These are phyloP conservation scores for Backusella westeae DNA, from an alignment of 192 early-diverging fungal genomes.

Conservation along the genomic window DNA sequence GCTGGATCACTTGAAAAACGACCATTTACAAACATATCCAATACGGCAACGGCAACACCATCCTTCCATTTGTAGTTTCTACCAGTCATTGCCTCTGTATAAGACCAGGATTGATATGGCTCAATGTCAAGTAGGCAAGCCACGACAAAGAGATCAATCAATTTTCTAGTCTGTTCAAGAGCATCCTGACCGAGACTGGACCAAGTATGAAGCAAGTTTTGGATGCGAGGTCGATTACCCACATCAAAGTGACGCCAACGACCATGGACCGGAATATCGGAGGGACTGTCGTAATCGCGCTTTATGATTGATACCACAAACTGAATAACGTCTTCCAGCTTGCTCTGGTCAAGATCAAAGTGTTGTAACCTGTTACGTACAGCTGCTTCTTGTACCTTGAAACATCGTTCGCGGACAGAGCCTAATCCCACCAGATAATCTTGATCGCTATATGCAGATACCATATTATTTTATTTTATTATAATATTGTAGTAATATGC, in stretches of 20 bases:
- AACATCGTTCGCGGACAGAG: conserved; percentile 73
- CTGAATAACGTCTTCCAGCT: conserved; percentile 67
- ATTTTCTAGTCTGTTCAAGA: conserved; percentile 63
- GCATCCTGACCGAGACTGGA: conserved; percentile 35
- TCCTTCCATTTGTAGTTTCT: conserved; percentile 64
- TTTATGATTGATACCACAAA: conserved; percentile 49
- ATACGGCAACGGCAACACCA: conserved; percentile 80
- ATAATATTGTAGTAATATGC: neutral
- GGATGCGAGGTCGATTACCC: conserved; percentile 44
- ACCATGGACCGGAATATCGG: conserved; percentile 82
- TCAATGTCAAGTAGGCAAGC: conserved; percentile 89
- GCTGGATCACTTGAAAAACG: conserved; percentile 64
- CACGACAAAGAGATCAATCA: conserved; percentile 83
- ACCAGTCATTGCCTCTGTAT: conserved; percentile 51
- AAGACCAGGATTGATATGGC: conserved; percentile 78
- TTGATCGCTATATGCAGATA: neutral
- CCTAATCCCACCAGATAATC: conserved; percentile 60
- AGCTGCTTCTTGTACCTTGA: conserved; percentile 58
- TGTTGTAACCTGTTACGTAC: conserved; percentile 58
- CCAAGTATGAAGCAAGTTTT: conserved; percentile 50
- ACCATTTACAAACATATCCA: conserved; percentile 81
- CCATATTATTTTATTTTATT: neutral
- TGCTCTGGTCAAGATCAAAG: conserved; percentile 69
- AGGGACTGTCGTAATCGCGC: conserved; percentile 47
- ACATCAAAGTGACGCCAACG: conserved; percentile 87